Percentiles rank a stretch among this genome's conserved stretches.
phyloP scores from a whole-genome alignment of 495 filamentous ascomycete species.

The Podospora anserina region DNA sequence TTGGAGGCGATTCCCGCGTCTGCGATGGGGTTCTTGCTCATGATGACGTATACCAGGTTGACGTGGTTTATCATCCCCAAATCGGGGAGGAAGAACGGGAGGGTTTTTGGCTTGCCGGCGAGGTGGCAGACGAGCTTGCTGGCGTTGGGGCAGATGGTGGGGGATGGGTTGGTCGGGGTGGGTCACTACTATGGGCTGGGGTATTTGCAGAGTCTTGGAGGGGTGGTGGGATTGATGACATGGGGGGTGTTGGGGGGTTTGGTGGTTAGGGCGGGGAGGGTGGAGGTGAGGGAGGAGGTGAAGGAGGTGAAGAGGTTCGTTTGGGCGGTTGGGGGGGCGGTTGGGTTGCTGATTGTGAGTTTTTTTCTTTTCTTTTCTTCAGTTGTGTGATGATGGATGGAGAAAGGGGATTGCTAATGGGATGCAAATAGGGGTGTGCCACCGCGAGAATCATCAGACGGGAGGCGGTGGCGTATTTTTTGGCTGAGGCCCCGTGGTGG shows the following conservation, averaged over 20 bases:
- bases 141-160: constrained; percentile 8
- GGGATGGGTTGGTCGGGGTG: constrained; percentile 7
- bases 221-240: constrained; percentile 8
- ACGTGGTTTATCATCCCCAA: constrained; percentile 15
- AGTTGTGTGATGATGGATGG: too few species aligned
- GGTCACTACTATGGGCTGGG: constrained; percentile 5
- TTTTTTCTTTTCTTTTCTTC: not conserved
- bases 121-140: constrained; percentile 10
- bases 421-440: constrained; percentile 2
- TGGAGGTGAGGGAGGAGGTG: not conserved
- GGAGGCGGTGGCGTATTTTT: not conserved
- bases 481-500: not conserved
- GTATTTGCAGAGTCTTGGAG: constrained; percentile 5
- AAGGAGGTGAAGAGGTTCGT: constrained; percentile 7
- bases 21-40: constrained; percentile 5
- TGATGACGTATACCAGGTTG: constrained; percentile 19
- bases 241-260: constrained; percentile 10
- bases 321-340: constrained; percentile 1
- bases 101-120: constrained; percentile 10
- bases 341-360: constrained; percentile 14
- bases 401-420: too few species aligned
- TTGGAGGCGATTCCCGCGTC: constrained; percentile 6
- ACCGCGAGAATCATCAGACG: constrained; percentile 8
- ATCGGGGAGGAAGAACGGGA: not conserved
- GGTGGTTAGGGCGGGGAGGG: constrained; percentile 5